These are phyloP conservation scores for Flueggea neowawraea DNA, from an alignment of 441 rosid genomes.

Conservation along the genomic window DNA sequence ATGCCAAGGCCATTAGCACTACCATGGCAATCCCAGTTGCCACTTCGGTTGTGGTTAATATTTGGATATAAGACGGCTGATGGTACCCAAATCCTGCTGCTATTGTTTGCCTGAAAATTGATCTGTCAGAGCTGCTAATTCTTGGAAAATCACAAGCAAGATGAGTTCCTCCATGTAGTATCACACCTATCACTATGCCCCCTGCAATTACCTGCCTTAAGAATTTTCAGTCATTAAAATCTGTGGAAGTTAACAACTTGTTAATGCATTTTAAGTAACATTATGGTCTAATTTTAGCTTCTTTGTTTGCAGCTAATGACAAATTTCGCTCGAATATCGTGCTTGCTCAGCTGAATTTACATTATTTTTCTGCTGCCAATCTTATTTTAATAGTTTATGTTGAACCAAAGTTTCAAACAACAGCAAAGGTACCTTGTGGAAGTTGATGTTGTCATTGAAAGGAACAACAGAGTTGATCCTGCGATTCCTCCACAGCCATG, in stretches of 20 bases:
- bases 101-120: slow-evolving; percentile 33
- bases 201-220: slow-evolving; percentile 38
- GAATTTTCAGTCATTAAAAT: not conserved
- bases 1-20: slow-evolving; percentile 37
- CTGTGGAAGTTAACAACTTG: not conserved
- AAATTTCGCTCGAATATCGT: too few relatives aligned
- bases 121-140: slow-evolving; percentile 31
- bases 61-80: slow-evolving; percentile 41
- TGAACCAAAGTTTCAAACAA: too few relatives aligned
- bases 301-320: too few relatives aligned
- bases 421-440: slow-evolving; percentile 33
- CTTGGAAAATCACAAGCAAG: slow-evolving; percentile 60
- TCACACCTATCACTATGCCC: slow-evolving; percentile 50
- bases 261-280: not conserved
- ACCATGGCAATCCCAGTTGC: slow-evolving; percentile 51
- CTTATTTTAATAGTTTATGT: too few relatives aligned
- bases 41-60: slow-evolving; percentile 39
- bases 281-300: too few relatives aligned
- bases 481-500: slow-evolving; percentile 38
- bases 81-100: slow-evolving; percentile 40
- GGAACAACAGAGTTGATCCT: slow-evolving; percentile 35
- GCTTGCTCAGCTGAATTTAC: too few relatives aligned
- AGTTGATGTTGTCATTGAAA: slow-evolving; percentile 48
- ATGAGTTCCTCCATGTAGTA: slow-evolving; percentile 53
- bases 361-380: too few relatives aligned